These are phyloP conservation scores for Lepidopterella palustris DNA, from an alignment of 495 filamentous ascomycete genomes.

Conservation along the genomic window DNA sequence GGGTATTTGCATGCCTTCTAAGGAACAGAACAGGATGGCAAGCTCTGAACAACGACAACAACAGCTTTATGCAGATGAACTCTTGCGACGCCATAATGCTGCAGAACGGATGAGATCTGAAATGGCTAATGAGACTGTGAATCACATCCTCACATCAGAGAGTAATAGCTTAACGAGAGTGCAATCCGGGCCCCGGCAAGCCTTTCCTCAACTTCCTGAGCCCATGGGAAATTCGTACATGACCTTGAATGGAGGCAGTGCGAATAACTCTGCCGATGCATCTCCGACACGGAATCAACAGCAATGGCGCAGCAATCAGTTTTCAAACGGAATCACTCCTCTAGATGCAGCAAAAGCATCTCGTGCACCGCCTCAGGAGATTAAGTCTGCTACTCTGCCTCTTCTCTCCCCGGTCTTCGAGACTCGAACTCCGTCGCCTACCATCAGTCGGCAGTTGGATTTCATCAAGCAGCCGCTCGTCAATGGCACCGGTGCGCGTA, in stretches of 20 bases:
- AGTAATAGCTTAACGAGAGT: constrained; percentile 11
- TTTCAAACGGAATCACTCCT: constrained; percentile 11
- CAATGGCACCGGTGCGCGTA: constrained; percentile 9
- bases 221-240: constrained; percentile 11
- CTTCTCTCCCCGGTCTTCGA: constrained; percentile 45
- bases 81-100: constrained; percentile 17
- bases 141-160: constrained; percentile 1
- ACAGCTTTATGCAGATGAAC: constrained; percentile 12
- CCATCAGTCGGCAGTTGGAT: constrained; percentile 26
- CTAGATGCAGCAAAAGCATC: constrained; percentile 18
- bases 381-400: constrained; percentile 25
- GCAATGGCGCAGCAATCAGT: constrained; percentile 12
- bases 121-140: constrained; percentile 15
- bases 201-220: constrained; percentile 16
- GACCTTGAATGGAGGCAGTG: constrained; percentile 2
- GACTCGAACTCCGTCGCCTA: constrained; percentile 43
- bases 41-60: constrained; percentile 18
- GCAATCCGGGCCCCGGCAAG: constrained; percentile 12
- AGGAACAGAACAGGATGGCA: constrained; percentile 11
- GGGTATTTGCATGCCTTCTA: constrained; percentile 21
- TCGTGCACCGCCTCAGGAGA: constrained; percentile 23
- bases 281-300: constrained; percentile 18
- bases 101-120: constrained; percentile 3
- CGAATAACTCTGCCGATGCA: constrained; percentile 8
- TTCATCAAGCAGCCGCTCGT: constrained; percentile 1